Evolutionary conservation across 331 rosid genomes (phyloP).

Genomic region (Rhamnella rubrinervis): DNA sequence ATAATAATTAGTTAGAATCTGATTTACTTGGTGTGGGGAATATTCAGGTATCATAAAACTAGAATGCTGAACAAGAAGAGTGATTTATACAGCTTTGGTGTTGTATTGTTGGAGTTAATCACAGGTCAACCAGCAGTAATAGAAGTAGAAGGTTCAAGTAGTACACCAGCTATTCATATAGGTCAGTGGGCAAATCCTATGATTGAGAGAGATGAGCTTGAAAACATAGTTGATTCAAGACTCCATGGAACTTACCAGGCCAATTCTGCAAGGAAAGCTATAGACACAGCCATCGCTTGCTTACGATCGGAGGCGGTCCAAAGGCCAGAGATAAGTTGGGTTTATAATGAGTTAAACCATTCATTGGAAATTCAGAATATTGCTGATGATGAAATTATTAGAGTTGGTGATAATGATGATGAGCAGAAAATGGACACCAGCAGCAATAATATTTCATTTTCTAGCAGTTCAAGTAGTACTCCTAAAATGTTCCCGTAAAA

Average conservation of each 20-base stretch:
- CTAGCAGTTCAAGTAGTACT: too few relatives aligned
- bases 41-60: not conserved
- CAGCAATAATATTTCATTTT: too few relatives aligned
- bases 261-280: not conserved
- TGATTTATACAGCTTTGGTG: not conserved
- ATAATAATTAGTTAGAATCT: too few relatives aligned
- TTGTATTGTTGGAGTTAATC: constrained; percentile 4
- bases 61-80: not conserved
- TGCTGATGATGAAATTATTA: not conserved
- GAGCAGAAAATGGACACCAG: not conserved
- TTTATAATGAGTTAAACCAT: not conserved
- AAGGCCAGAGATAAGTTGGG: not conserved
- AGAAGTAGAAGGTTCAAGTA: not conserved
- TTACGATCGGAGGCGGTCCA: not conserved
- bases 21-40: too few relatives aligned
- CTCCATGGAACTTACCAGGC: not conserved
- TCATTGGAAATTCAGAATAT: too few relatives aligned
- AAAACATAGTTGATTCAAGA: constrained; percentile 1
- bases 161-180: not conserved
- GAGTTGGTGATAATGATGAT: not conserved
- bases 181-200: not conserved
- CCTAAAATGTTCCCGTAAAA: too few relatives aligned
- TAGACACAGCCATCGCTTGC: constrained; percentile 3
- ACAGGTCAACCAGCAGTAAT: not conserved
- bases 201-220: not conserved